Base-by-base conservation (phyloP, 495 filamentous ascomycete species). In the Amphirosellinia nigrospora region DNA sequence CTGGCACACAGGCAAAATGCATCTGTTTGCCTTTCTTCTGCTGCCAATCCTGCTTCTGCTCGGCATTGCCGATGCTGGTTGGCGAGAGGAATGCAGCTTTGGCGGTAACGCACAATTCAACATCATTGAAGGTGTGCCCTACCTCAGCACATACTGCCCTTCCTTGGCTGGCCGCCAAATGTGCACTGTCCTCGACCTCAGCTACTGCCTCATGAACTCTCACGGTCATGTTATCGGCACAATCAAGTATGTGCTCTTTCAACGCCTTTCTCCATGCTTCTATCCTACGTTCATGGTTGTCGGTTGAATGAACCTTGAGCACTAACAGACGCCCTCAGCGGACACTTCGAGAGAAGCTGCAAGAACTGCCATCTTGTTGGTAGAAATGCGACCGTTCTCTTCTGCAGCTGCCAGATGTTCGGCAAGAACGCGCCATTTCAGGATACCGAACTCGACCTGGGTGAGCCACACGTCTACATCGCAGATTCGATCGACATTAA, bases 121-220 rank as follows among this genome's bases (percentile, higher is more conserved):
- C 65, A 23, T 68, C 53, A 59, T 68, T 28, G 9, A 46, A 16
- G 53, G 10, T 13, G 46, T 1, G 16, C 65, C 65, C 36, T 60
- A 50, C 8, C 55, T 60, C 43, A 68, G 55, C 38, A 60, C 66
- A 2, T 32, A 48, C 1, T 60, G 53, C 26, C 66, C 55, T 28
- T 60, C 41, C 10, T 48, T 30, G 15, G 16, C 66, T 4, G 55
- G 43, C 30, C 53, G 53, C 56, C 28, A 48, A 13, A 68, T 68
- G 3, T 68, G 66, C 55, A 68, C 66, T 32, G 61, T 68, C 55
- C 66, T 68, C 55, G 55, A 68, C 11, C 66, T 68, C 55, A 68
- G 66, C 66, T 68, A 68, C 55, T 68, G 66, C 66, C 23, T 60
- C 66, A 60, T 48, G 41, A 68, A 68, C 11, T 43, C 66, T 11